Evolutionary conservation across 139 green algal genomes (phyloP), one percentile per base, ranked within the genome.

Genomic region (Coccomyxa sp.): DNA sequence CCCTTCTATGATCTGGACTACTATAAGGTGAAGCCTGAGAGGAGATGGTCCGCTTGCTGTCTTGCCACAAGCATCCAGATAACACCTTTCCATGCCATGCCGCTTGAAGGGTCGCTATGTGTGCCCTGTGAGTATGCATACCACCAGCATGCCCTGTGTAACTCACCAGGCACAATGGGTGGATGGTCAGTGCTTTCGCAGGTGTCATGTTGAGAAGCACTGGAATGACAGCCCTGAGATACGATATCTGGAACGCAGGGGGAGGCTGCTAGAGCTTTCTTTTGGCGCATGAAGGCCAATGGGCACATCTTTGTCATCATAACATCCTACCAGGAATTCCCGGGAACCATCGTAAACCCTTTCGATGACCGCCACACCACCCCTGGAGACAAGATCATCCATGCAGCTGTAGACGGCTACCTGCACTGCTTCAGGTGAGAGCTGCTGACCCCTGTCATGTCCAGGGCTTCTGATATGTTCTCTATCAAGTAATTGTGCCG

Each of bases 271-370:
- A 75, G 80, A 12, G 80, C 58, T 8, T n/a, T 78, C 38, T 84
- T 84, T 24, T 82, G 81, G 81, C 55, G 73, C 27, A 70, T 81
- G 73, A 85, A 82, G 71, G 71, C 76, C 33, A 70, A 50, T 6
- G 81, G 81, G 34, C 77, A 82, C 40, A 74, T 85, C 70, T 68
- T 85, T 40, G 39, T 85, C 22, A 77, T 77, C 35, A 78, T 82
- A 40, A 75, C 77, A 8, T 81, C 73, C 36, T 85, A 85, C 70
- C 71, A 82, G 76, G 71, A 85, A 37, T 85, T 82, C 38, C 81
- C 81, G 27, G 71, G 73, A 10, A 55, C 74, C 38, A 85, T 85
- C 73, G 18, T 68, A 39, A 85, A 85, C 64, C 81, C 81, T 34
- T 70, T 75, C 40, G 81, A 82, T 68, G 75, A 84, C 75, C 77